A percentile compares a stretch with the other conserved stretches of the same genome.
phyloP scores from a whole-genome alignment of 306 rosid genomes.

The Sicyos baderoa region DNA sequence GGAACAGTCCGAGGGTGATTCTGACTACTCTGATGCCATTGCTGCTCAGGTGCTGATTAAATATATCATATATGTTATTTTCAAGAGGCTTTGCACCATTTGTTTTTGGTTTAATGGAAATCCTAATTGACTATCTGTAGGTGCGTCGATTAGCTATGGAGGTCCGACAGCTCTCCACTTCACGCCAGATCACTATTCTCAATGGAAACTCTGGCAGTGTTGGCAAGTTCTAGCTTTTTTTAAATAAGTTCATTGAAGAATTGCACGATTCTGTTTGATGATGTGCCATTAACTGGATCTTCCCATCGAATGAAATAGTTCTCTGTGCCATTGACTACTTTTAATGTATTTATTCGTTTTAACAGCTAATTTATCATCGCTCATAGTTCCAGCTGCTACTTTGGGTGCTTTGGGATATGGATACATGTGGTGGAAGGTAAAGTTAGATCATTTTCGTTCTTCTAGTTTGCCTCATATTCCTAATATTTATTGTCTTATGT shows the following conservation, averaged over 20 bases:
- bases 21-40: conserved; percentile 56
- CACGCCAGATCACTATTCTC: conserved; percentile 48
- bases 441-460: neutral
- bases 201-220: conserved; percentile 54
- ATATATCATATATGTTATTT: neutral
- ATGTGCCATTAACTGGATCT: neutral
- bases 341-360: neutral
- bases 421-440: conserved; percentile 98
- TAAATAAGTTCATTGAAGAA: neutral
- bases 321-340: neutral
- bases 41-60: conserved; percentile 54
- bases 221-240: conserved; percentile 28
- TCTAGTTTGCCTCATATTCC: neutral
- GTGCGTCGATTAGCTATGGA: conserved; percentile 68
- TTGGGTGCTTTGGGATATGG: conserved; percentile 81
- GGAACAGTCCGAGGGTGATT: conserved; percentile 52
- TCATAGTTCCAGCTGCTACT: conserved; percentile 69
- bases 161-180: conserved; percentile 40
- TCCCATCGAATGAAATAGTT: neutral
- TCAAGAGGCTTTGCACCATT: neutral
- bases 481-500: neutral
- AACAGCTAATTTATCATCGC: conserved; percentile 64
- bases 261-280: neutral
- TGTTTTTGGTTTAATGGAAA: neutral
- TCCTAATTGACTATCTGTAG: conserved; percentile 31